Evolutionary conservation across 2,329 filamentous ascomycete species (phyloP).

Genomic region (Acrocalymma vagum): DNA sequence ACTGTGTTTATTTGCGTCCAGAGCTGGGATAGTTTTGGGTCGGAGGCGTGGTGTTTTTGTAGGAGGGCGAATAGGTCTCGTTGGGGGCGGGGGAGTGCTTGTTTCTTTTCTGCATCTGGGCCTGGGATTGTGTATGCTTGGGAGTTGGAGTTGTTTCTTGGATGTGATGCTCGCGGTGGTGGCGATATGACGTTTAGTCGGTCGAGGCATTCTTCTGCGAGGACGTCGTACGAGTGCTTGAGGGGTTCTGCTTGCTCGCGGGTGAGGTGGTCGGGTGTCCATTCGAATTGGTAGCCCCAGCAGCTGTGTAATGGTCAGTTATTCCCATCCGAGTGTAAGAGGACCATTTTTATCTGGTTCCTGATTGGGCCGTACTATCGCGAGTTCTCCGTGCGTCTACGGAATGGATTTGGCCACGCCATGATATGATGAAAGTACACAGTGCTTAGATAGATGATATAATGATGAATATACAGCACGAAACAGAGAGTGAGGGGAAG

Average conservation of each 20-base stretch:
- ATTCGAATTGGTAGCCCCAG: conserved; percentile 76
- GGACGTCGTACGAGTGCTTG: conserved; percentile 72
- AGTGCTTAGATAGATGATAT: background rate
- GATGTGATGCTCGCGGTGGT: conserved; percentile 48
- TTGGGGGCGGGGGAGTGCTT: conserved; percentile 43
- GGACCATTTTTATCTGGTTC: conserved; percentile 13
- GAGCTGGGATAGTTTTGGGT: conserved; percentile 65
- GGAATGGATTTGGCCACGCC: conserved; percentile 55
- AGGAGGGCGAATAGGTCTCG: conserved; percentile 72
- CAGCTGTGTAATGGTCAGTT: conserved; percentile 43
- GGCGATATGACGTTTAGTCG: conserved; percentile 69
- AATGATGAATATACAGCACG: background rate
- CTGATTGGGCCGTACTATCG: conserved; percentile 44
- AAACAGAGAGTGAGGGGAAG: conserved; percentile 1
- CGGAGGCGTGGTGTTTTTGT: conserved; percentile 62
- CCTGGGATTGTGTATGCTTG: conserved; percentile 33
- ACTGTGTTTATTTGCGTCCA: conserved; percentile 74
- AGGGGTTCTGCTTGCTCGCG: conserved; percentile 66
- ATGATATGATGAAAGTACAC: conserved; percentile 31
- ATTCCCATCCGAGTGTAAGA: too few relatives aligned
- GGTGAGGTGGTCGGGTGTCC: conserved; percentile 71
- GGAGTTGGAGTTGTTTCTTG: conserved; percentile 47
- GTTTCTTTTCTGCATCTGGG: conserved; percentile 38
- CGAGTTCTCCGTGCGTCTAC: conserved; percentile 52
- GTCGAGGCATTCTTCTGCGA: conserved; percentile 72